Conservation (phyloP, 2,329 filamentous ascomycete species). For the Colletotrichum sp. region DNA sequence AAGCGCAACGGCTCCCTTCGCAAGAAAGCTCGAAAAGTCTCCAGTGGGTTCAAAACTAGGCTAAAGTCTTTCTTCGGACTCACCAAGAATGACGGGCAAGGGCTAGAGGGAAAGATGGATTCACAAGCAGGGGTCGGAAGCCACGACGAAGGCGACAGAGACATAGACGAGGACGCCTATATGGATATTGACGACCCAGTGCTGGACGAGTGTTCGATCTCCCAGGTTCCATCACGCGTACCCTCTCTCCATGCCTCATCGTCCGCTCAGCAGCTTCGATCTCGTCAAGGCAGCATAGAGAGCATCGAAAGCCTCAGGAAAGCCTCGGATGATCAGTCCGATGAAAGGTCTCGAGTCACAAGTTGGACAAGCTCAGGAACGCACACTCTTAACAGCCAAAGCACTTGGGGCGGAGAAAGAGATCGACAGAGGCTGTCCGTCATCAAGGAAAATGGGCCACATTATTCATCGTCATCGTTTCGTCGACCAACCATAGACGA, state of each 20-base stretch:
- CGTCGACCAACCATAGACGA: constrained; percentile 28
- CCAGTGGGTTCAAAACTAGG: constrained; percentile 64
- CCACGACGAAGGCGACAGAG: constrained; percentile 26
- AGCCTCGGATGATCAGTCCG: constrained; percentile 48
- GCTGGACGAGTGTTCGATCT: constrained; percentile 50
- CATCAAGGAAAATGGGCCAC: constrained; percentile 62
- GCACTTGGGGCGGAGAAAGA: constrained; percentile 42
- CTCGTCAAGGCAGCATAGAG: constrained; percentile 60
- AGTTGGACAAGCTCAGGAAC: constrained; percentile 74
- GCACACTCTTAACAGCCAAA: constrained; percentile 56
- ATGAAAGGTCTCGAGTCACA: constrained; percentile 69
- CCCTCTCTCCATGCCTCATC: constrained; percentile 56
- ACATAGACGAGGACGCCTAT: constrained; percentile 30
- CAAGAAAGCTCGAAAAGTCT: constrained; percentile 65
- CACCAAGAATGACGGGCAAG: constrained; percentile 37
- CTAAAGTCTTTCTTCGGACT: constrained; percentile 63
- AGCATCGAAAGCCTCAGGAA: constrained; percentile 48
- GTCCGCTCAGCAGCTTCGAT: constrained; percentile 51
- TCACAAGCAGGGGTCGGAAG: background rate
- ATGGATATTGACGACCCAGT: constrained; percentile 37
- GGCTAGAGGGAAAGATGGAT: constrained; percentile 17
- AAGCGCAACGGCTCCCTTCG: constrained; percentile 37
- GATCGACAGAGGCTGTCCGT: constrained; percentile 65
- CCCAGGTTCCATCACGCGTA: constrained; percentile 51
- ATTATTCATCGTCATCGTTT: constrained; percentile 44